A percentile compares a stretch with the other conserved stretches of the same genome.
Conservation (phyloP, 768 basidiomycete genomes). For the Floccularia luteovirens region DNA sequence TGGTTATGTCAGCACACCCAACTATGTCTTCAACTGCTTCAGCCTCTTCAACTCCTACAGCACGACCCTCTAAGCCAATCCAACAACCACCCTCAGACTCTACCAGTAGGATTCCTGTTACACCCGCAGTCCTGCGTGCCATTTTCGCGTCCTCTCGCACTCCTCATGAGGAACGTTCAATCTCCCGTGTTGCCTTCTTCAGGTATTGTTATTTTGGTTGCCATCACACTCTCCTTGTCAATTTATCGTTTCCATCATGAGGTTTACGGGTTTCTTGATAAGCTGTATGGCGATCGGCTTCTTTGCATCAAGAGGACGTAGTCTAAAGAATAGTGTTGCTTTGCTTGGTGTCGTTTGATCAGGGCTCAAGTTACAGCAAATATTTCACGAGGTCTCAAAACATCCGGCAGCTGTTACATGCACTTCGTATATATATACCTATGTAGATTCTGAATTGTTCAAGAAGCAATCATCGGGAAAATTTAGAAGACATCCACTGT, state of each 20-base stretch:
- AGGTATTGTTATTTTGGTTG: conserved; percentile 38
- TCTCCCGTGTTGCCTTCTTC: conserved; percentile 84
- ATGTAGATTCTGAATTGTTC: too few species aligned
- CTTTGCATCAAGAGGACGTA: conserved; percentile 63
- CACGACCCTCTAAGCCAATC: conserved; percentile 23
- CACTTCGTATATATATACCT: too few species aligned
- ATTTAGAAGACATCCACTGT: conserved; percentile 43
- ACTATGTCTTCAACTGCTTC: conserved; percentile 47
- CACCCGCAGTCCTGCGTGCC: conserved; percentile 71
- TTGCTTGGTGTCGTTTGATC: conserved; percentile 57
- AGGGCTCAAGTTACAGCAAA: too few species aligned
- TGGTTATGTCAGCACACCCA: too few species aligned
- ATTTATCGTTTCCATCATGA: conserved; percentile 16
- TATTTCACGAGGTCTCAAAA: too few species aligned
- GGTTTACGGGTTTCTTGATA: conserved; percentile 76
- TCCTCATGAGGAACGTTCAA: conserved; percentile 72
- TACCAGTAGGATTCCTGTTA: conserved; percentile 69
- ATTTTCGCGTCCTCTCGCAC: conserved; percentile 86
- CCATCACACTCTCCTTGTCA: conserved; percentile 2
- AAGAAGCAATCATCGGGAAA: too few species aligned
- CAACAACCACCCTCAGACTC: conserved; percentile 35
- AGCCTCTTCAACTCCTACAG: conserved; percentile 39
- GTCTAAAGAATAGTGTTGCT: conserved; percentile 57
- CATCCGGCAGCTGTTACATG: too few species aligned
- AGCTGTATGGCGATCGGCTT: conserved; percentile 79